phyloP scores from a whole-genome alignment of 192 early-diverging fungal genomes.

The Linnemannia hyalina region DNA sequence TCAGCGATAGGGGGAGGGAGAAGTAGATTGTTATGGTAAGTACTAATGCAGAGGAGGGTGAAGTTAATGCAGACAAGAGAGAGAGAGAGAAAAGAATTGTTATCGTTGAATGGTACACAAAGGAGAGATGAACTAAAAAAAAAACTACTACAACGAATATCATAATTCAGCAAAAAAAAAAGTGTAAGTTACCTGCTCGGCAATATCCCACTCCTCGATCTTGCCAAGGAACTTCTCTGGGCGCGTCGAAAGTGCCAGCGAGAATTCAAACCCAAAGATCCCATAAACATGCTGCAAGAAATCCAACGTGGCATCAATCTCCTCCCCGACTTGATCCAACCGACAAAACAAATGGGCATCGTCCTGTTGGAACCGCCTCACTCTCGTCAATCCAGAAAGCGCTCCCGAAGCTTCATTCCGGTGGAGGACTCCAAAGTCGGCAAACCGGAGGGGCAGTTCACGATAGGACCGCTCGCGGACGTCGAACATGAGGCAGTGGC shows the following conservation, averaged over 20 bases:
- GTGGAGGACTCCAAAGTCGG: slow-evolving; percentile 98
- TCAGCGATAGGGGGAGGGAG: no score
- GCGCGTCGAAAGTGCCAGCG: slow-evolving; percentile 91
- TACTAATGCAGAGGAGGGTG: not conserved
- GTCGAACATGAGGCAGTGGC: slow-evolving; percentile 97
- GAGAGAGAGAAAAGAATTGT: not conserved
- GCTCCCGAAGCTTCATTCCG: slow-evolving; percentile 95
- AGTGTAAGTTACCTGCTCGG: slow-evolving; percentile 72
- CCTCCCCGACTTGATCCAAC: slow-evolving; percentile 83
- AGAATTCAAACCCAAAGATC: slow-evolving; percentile 96
- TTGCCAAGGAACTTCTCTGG: slow-evolving; percentile 97
- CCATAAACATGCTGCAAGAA: slow-evolving; percentile 93
- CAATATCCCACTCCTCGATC: slow-evolving; percentile 90
- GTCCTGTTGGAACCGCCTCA: slow-evolving; percentile 98
- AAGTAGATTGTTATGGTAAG: no score
- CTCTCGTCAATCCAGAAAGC: slow-evolving; percentile 93
- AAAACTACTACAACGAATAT: no score
- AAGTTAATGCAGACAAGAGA: not conserved
- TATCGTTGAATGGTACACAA: no score
- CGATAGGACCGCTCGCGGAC: slow-evolving; percentile 94
- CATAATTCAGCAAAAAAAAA: not conserved
- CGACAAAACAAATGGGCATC: slow-evolving; percentile 99
- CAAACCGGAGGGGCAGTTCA: slow-evolving; percentile 96
- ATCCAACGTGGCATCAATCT: slow-evolving; percentile 90
- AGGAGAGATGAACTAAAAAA: no score